Base-by-base conservation (phyloP, 805 yeast species). In the Kazachstania taianensis region DNA sequence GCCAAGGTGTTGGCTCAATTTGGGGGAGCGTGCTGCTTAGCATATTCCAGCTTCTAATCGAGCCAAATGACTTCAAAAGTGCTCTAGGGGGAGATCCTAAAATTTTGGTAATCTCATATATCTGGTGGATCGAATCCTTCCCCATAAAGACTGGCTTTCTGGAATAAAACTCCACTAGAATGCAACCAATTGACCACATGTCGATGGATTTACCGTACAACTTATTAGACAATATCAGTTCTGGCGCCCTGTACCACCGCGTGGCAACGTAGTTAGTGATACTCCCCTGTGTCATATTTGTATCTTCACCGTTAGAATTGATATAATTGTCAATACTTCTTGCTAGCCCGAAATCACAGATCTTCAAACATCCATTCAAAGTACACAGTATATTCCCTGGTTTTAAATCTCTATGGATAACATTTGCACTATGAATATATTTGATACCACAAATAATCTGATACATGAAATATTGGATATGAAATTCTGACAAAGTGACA, bases 201-300 rank as follows among this genome's bases (percentile, higher is more conserved):
- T 87, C 97, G 32, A 87, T 80, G 2, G 73, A 67, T 39, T 80
- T 80, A 3, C 75, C 69, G 51, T 84, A 84, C 13, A 46, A 50
- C 35, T 66, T 69, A 38, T 70, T 66, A 8, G 81, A 69, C 23
- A 86, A 57, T 30, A 87, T 72, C 32, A 87, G 65, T 50, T 87
- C 97, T 0, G 97, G 97, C 0, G 96, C 96, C 30, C 97, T 66
- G 51, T 87, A 87, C 95, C 96, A 87, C 39, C 96, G 63, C 0
- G 96, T 87, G 0, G 96, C 96, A 17, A 87, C 96, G 52, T 87
- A 87, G 46, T 75, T 78, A 8, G 94, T 82, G 19, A 82, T 81
- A n/a, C 12, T 22, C 20, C 62, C 50, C 12, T 43, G 33, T 23
- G 9, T 19, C 14, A 17, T 30, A 4, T 39, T 28, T n/a, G 24